Evolutionary conservation across 106 monocot genomes (phyloP), one percentile per base, ranked within the genome.

Genomic region (Phalaenopsis equestris): DNA sequence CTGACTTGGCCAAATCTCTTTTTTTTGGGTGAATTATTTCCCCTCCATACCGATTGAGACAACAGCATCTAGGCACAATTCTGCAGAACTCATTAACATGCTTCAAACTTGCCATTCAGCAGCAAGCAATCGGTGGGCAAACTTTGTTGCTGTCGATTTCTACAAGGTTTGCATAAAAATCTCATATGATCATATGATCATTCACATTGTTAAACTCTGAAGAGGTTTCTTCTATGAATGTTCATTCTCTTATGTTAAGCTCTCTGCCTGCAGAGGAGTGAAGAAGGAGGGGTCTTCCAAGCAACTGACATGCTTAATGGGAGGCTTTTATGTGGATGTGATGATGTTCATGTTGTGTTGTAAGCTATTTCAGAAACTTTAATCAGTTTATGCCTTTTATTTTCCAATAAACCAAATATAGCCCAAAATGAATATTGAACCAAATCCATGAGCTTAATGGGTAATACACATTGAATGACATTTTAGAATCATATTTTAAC

Each of bases 251-350:
- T 38, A 70, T 70, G 43, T 42, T 68, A 72, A 72, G 12, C 42
- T 72, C 72, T 73, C 57, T 75, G 39, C 23, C 10, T 86, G 37
- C 84, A 94, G 94, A 86, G 91, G 73, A 94, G 94, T 55, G 82
- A 87, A 18, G 91, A 91, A 75, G 89, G 91, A 74, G 91, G 94
- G 8, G 73, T 88, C 19, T 83, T 90, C 67, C 84, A 86, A 72
- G 91, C 89, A 39, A 86, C 89, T 41, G 94, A 94, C 78, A 86
- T 90, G 79, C 83, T 89, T n/a, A 94, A 94, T 76, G 94, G 94
- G 39, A 87, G 75, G 52, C 84, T 91, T 6, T 36, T 94, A 45
- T 94, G 94, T 75, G 94, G 90, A 23, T 91, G 94, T 73, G 84
- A 89, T 43, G 90, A 94, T 80, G 84, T 91, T 46, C 83, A 84